Base-by-base conservation (phyloP, 2,329 filamentous ascomycete genomes). In the Boeremia lycopersici region DNA sequence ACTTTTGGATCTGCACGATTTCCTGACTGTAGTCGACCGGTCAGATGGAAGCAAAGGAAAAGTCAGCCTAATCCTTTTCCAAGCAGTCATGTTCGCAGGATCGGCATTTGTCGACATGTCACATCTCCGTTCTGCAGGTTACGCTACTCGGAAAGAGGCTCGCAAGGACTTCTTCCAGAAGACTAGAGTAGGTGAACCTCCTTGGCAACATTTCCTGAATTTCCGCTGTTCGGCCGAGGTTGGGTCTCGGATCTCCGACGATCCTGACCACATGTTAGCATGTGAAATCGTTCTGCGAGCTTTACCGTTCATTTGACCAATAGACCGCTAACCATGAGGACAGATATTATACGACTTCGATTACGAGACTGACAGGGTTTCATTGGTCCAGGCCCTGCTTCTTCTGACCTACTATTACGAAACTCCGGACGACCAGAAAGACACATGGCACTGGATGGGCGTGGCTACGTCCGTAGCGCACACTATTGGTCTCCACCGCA, bases 401-500 rank as follows among this genome's bases (percentile, higher is more conserved):
- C 82, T 97, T 56, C 93, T 97, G 89, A 96, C 93, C 3, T 96
- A 96, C 74, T 98, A 93, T 89, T 97, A 97, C 74, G 93, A 97
- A 76, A 96, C 91, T 11, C 93, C 93, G 0, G 92, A 97, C 76
- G 93, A 97, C 73, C 91, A 96, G 72, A 97, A 97, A 75, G 93
- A 97, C 73, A 97, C 93, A 40, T 97, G 93, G 90, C 93, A 97
- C 72, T 97, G 93, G 93, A 96, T 97, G 90, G 93, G 93, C 15
- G 91, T 97, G 33, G 93, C 93, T 36, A 90, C 96, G 56, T 96
- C 93, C 11, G 81, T 97, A 41, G 93, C 92, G 47, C 91, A 96
- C 74, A 96, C 93, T 11, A 96, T 97, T 61, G 93, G 93, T 6
- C 82, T 97, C 15, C 92, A 98, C 75, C 89, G 93, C 59, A 90